Evolutionary conservation across 192 early-diverging fungal genomes (phyloP).

Genomic region (Entomortierella chlamydospora): DNA sequence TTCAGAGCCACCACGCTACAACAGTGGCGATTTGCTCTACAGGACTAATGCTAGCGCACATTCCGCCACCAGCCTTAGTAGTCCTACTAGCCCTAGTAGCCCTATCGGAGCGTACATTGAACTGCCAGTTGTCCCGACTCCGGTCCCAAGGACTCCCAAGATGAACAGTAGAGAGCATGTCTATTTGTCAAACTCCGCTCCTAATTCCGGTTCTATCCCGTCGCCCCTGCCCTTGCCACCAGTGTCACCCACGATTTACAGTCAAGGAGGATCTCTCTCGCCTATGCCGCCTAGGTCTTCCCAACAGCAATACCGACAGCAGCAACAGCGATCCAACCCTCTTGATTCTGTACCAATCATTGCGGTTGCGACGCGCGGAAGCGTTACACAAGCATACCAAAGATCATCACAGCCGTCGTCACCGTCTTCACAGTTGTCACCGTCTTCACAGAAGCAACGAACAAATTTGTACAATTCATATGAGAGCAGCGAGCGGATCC

Average conservation of each 20-base stretch:
- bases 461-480: conserved; percentile 9
- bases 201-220: background rate
- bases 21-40: conserved; percentile 22
- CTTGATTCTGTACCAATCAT: conserved; percentile 32
- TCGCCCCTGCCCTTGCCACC: conserved; percentile 1
- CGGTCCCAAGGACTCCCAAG: conserved; percentile 31
- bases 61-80: conserved; percentile 12
- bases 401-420: background rate
- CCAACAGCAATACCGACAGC: conserved; percentile 2
- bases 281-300: conserved; percentile 26
- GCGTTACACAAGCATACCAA: conserved; percentile 7
- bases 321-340: background rate
- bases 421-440: too few species aligned
- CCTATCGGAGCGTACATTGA: conserved; percentile 20
- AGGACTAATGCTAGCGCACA: too few species aligned
- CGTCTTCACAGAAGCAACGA: conserved; percentile 9
- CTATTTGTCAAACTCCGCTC: conserved; percentile 15
- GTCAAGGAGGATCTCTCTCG: conserved; percentile 8
- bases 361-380: conserved; percentile 24
- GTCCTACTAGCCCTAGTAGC: conserved; percentile 7
- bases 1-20: conserved; percentile 29
- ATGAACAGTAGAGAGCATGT: conserved; percentile 7
- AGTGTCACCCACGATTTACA: background rate
- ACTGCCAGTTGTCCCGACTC: conserved; percentile 19
- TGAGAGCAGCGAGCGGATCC: conserved; percentile 26